phyloP scores from a whole-genome alignment of 208 protist genomes.

The Acanthamoeba triangularis region DNA sequence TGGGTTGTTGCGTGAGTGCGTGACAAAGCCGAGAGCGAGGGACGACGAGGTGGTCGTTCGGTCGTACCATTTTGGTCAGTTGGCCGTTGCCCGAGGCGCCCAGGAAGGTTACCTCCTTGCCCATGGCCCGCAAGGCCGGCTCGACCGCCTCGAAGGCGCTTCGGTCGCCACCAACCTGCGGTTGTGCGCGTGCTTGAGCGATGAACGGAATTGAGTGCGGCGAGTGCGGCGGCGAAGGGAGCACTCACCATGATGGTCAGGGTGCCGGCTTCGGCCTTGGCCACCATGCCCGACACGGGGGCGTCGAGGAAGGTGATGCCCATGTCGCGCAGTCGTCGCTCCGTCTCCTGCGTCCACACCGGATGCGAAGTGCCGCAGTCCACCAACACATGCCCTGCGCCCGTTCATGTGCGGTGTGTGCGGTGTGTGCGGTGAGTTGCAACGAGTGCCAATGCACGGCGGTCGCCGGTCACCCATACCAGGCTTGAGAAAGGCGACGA shows the following conservation, averaged over 20 bases:
- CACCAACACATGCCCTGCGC: neutral
- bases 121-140: neutral
- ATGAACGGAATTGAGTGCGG: neutral
- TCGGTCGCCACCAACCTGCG: neutral
- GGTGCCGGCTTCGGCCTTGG: constrained; percentile 12
- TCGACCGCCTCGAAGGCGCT: neutral
- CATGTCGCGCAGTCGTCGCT: neutral
- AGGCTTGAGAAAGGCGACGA: neutral
- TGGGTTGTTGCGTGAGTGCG: too few species aligned
- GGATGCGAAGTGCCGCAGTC: constrained; percentile 10
- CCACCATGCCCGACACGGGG: neutral
- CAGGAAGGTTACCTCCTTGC: neutral
- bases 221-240: neutral
- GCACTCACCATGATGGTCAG: neutral
- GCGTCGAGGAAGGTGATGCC: neutral
- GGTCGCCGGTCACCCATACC: neutral
- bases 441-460: too few species aligned
- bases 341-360: neutral
- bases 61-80: neutral
- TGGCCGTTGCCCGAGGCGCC: neutral
- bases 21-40: neutral
- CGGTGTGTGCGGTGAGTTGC: too few species aligned
- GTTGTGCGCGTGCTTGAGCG: neutral
- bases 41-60: too few species aligned
- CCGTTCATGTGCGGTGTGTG: too few species aligned